A percentile compares a stretch with the other conserved stretches of the same genome.
phyloP scores from a whole-genome alignment of 1,284 basidiomycete species.

The Spongiforma sp. region DNA sequence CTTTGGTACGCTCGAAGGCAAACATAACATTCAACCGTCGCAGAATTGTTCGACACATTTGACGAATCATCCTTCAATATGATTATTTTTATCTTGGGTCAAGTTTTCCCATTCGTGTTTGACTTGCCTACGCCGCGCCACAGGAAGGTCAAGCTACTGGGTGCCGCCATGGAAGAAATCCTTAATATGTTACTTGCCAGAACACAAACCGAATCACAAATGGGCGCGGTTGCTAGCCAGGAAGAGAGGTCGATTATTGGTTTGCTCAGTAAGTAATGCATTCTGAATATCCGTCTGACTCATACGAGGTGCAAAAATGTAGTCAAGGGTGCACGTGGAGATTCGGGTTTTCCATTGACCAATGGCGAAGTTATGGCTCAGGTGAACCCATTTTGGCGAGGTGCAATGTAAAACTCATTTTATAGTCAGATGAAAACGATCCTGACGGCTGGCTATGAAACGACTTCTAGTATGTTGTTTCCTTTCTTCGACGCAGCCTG shows the following conservation, averaged over 20 bases:
- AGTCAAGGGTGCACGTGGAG: too few relatives aligned
- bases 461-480: constrained; percentile 42
- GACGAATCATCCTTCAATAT: constrained; percentile 30
- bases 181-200: constrained; percentile 51
- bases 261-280: constrained; percentile 17
- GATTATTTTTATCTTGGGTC: constrained; percentile 45
- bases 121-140: constrained; percentile 48
- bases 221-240: constrained; percentile 31
- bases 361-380: constrained; percentile 3
- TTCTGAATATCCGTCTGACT: neutral
- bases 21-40: constrained; percentile 46
- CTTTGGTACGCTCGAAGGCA: constrained; percentile 41
- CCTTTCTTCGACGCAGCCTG: neutral
- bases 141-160: constrained; percentile 41
- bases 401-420: too few relatives aligned
- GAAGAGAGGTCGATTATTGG: constrained; percentile 56
- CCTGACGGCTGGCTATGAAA: constrained; percentile 48
- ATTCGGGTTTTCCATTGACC: too few relatives aligned
- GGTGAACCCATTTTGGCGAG: too few relatives aligned
- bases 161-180: constrained; percentile 48
- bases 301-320: too few relatives aligned
- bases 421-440: constrained; percentile 41
- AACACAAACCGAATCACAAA: constrained; percentile 46
- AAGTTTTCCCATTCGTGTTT: constrained; percentile 47
- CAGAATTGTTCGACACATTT: constrained; percentile 46